phyloP scores from a whole-genome alignment of 805 yeast species.

The Wickerhamomyces tratensis region DNA sequence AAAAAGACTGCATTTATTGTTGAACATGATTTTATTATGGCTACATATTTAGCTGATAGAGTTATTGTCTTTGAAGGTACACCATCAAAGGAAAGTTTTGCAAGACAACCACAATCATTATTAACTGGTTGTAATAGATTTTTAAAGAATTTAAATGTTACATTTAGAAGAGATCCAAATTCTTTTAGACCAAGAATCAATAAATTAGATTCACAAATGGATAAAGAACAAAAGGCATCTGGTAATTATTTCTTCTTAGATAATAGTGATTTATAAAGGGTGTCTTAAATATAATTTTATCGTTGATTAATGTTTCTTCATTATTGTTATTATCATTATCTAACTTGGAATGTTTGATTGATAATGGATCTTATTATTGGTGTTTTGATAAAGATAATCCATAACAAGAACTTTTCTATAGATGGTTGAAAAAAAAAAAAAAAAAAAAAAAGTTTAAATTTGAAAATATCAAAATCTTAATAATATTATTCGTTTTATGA shows the following conservation, averaged over 20 bases:
- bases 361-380: too few species aligned
- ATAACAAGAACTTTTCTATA: too few species aligned
- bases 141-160: constrained; percentile 93
- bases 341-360: too few species aligned
- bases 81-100: constrained; percentile 80
- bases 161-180: constrained; percentile 98
- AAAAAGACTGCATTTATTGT: constrained; percentile 99
- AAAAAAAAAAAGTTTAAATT: too few species aligned
- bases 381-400: too few species aligned
- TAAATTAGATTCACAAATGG: constrained; percentile 97
- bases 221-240: constrained; percentile 85
- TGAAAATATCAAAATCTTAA: too few species aligned
- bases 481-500: too few species aligned
- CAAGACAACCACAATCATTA: constrained; percentile 85
- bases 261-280: constrained; percentile 33
- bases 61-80: constrained; percentile 97
- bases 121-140: constrained; percentile 96
- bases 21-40: constrained; percentile 99
- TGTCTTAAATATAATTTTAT: not conserved
- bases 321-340: not conserved
- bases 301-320: not conserved
- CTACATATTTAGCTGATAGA: constrained; percentile 96
- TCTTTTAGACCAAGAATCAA: constrained; percentile 98
- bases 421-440: too few species aligned
- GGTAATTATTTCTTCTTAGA: constrained; percentile 98